phyloP scores from a whole-genome alignment of 2,329 filamentous ascomycete genomes.

The Fusarium sp. region DNA sequence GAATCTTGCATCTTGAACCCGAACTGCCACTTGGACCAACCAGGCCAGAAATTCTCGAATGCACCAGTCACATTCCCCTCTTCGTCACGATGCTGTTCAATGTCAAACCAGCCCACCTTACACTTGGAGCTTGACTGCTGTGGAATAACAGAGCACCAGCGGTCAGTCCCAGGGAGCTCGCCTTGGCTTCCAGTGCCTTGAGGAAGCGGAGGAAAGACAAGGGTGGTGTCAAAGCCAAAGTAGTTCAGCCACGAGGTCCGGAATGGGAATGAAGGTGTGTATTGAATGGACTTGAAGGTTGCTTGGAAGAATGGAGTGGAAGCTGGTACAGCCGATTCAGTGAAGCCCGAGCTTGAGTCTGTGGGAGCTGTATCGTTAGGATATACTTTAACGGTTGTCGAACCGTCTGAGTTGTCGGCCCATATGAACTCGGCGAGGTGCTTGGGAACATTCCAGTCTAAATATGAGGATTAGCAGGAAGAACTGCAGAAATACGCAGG shows the following conservation, averaged over 20 bases:
- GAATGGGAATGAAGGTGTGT: conserved; percentile 58
- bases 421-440: conserved; percentile 65
- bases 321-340: conserved; percentile 49
- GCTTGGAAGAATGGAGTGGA: conserved; percentile 58
- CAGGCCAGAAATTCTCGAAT: conserved; percentile 61
- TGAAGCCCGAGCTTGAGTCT: conserved; percentile 32
- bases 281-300: conserved; percentile 56
- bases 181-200: conserved; percentile 51
- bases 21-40: conserved; percentile 57
- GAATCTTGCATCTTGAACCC: conserved; percentile 54
- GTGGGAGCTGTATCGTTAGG: conserved; percentile 54
- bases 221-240: conserved; percentile 55
- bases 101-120: conserved; percentile 60
- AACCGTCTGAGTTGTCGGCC: conserved; percentile 50
- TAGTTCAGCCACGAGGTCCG: conserved; percentile 53
- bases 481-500: neutral
- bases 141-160: conserved; percentile 57
- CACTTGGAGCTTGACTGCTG: conserved; percentile 46
- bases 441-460: conserved; percentile 68
- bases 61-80: conserved; percentile 32
- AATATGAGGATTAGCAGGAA: neutral
- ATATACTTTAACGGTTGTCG: conserved; percentile 57
- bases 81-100: conserved; percentile 53
- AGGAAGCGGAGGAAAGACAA: conserved; percentile 64
- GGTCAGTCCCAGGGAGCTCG: conserved; percentile 59